Evolutionary conservation across 2,329 filamentous ascomycete genomes (phyloP), one percentile per base, ranked within the genome.

Genomic region (Passalora sequoiae): DNA sequence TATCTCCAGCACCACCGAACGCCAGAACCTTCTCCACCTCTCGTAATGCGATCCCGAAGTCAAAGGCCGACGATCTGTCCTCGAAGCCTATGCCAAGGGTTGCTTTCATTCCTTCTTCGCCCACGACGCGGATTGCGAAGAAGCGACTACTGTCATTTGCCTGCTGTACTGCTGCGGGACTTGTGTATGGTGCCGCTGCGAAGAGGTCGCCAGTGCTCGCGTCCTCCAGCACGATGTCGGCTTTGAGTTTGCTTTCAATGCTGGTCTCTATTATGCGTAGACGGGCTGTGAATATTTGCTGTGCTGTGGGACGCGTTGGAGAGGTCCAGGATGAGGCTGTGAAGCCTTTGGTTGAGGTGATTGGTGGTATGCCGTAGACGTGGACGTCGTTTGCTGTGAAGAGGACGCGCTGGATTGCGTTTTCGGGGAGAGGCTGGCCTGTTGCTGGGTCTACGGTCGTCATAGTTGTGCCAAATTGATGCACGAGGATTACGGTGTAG

Each of bases 11-110:
- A 22, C 25, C 62, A 24, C 70, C 68, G 10, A 84, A 72, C 0
- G 80, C 82, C 5, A 89, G 65, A 1, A 80, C 77, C 65, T 84
- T 83, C 57, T 84, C 73, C 15, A 82, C 83, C 64, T 92, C 87
- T 65, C 89, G 84, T 62, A 94, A 69, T 12, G 83, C 78, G 39
- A 94, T 84, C 49, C 80, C 78, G 59, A 94, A 89, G 62, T 95
- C 88, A 56, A 94, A 91, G 1, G 89, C 86, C 57, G 91, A 86
- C 59, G 79, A 81, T 38, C 89, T 73, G 65, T 94, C 87, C 70
- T 94, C 87, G 61, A 94, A 94, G 7, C 88, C 89, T 53, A 94
- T 79, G 7, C 89, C 88, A 46, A 95, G 68, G 33, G 85, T 77
- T 8, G 89, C 88, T 64, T 88, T 89, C 55, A 83, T 75, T 1